phyloP scores from a whole-genome alignment of 2,329 filamentous ascomycete species.

The Tolypocladium sp. region DNA sequence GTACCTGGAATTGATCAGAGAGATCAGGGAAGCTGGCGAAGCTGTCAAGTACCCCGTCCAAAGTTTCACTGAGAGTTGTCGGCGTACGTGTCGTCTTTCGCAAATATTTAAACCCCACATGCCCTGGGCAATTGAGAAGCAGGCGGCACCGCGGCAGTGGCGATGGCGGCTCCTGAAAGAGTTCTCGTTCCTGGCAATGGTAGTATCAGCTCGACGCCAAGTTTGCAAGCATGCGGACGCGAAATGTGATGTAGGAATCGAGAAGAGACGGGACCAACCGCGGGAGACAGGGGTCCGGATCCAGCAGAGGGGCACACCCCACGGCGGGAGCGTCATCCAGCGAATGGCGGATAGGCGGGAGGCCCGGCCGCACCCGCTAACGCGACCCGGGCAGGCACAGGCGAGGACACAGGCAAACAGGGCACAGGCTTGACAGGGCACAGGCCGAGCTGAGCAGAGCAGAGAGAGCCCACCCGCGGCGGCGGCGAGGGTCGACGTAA shows the following conservation, averaged over 20 bases:
- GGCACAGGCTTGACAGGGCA: no score
- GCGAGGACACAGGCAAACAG: neutral
- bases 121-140: neutral
- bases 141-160: no score
- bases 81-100: neutral
- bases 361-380: neutral
- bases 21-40: neutral
- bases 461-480: neutral
- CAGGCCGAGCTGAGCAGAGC: neutral
- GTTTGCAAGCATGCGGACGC: neutral
- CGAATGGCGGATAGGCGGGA: slow-evolving; percentile 1
- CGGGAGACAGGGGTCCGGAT: neutral
- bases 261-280: neutral
- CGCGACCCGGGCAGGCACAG: neutral
- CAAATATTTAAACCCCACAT: neutral
- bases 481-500: neutral
- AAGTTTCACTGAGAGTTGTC: neutral
- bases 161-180: neutral
- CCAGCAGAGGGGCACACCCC: neutral
- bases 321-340: neutral
- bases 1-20: neutral
- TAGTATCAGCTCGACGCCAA: neutral
- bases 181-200: neutral
- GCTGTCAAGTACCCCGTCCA: neutral
- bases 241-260: neutral